A percentile compares a stretch with the other conserved stretches of the same genome.
phyloP scores from a whole-genome alignment of 371 early-diverging fungal species.

The Smittium culicis region DNA sequence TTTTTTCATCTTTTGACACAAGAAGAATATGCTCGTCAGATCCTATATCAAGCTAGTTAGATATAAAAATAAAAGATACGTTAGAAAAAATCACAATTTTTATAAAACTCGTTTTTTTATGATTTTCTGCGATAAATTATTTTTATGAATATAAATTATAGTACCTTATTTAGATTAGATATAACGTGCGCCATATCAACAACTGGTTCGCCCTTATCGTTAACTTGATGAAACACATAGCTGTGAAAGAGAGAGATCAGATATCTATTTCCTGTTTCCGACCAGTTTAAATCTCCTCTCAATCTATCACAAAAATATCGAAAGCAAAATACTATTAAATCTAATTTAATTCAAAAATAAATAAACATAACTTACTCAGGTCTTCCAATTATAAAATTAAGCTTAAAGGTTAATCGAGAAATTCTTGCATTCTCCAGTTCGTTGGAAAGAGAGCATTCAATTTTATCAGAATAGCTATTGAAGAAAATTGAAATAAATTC shows the following conservation, averaged over 20 bases:
- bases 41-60: conserved; percentile 74
- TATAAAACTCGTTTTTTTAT: background rate
- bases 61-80: background rate
- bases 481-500: conserved; percentile 22
- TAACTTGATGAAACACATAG: conserved; percentile 90
- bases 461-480: conserved; percentile 38
- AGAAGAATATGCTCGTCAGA: conserved; percentile 80
- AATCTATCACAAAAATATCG: conserved; percentile 58
- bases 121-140: too few species aligned
- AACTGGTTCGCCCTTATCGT: conserved; percentile 70
- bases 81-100: too few species aligned
- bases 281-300: conserved; percentile 67
- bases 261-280: conserved; percentile 92
- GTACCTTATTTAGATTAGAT: conserved; percentile 72
- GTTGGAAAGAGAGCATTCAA: conserved; percentile 56
- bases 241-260: conserved; percentile 89
- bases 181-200: conserved; percentile 84
- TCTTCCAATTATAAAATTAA: conserved; percentile 88
- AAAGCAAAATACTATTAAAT: background rate
- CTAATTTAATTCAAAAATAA: conserved; percentile 6
- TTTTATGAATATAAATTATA: too few species aligned
- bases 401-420: conserved; percentile 63
- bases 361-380: conserved; percentile 55
- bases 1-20: conserved; percentile 81
- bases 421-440: conserved; percentile 85